phyloP scores from a whole-genome alignment of 2,329 filamentous ascomycete genomes.

The Cladosporium velox region DNA sequence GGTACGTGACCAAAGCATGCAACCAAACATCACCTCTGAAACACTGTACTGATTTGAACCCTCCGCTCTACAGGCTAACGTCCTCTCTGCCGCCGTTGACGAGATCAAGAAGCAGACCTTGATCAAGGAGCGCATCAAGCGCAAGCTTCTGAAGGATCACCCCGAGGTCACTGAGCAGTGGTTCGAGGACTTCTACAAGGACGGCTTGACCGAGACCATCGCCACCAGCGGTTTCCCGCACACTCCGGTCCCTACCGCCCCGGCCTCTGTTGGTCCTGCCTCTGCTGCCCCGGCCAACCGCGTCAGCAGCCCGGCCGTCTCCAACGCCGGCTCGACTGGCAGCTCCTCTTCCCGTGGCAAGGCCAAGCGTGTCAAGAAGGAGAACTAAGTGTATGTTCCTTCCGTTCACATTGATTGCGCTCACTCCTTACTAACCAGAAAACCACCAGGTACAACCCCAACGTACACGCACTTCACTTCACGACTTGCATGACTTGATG shows the following conservation, averaged over 20 bases:
- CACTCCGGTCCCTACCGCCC: background rate
- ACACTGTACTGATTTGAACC: background rate
- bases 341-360: conserved; percentile 10
- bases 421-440: background rate
- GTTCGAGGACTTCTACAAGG: conserved; percentile 27
- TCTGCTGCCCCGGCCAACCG: background rate
- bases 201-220: background rate
- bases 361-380: conserved; percentile 2
- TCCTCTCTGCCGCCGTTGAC: conserved; percentile 62
- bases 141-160: background rate
- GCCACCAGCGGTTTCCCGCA: background rate
- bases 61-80: conserved; percentile 73
- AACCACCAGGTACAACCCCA: background rate
- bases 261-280: too few relatives aligned
- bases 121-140: conserved; percentile 14
- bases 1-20: conserved; percentile 17
- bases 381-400: conserved; percentile 1
- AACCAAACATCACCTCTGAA: background rate
- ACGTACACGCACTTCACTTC: background rate
- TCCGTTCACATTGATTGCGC: background rate
- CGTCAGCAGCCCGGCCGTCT: background rate
- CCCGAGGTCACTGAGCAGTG: background rate
- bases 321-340: background rate
- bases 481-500: background rate
- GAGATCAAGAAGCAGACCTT: conserved; percentile 14